Evolutionary conservation across 345 rosid species (phyloP), one percentile per base, ranked within the genome.

Genomic region (Erucastrum elatum): DNA sequence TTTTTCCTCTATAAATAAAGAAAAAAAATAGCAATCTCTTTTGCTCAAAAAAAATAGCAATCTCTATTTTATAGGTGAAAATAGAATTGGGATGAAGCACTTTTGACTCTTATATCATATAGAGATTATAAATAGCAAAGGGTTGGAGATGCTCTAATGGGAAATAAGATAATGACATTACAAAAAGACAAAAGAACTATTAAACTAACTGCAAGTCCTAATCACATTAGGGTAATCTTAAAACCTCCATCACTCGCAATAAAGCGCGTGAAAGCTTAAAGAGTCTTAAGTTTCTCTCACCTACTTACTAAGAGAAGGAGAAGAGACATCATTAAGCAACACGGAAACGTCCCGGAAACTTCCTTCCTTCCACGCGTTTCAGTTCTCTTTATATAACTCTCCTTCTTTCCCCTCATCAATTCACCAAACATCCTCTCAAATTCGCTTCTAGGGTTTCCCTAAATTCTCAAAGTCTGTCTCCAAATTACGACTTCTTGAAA

Each of bases 361-460:
- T 66, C 80, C 31, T 49, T 63, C 34, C 31, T 66, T 56, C 7
- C 30, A 79, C 82, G 75, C 82, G 82, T 68, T 74, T 74, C 53
- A 74, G 5, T 53, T 58, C 0, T 68, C 65, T 41, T 68, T 67
- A 74, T 79, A 66, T 78, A 63, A 60, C 0, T 25, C 5, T 12
- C 5, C 27, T 17, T 37, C 21, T 26, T 17, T 37, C 21, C 34
- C 70, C 4, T 1, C 33, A 21, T 49, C 6, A 39, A 17, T 29
- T 1, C 9, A 17, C 34, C 72, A 64, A 78, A 78, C 15, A n/a
- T 0, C 21, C 15, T 25, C 27, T 59, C 67, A 11, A 56, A 49
- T 33, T 16, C 62, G 64, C 34, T 16, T 72, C 77, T 35, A 29
- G 30, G n/a, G 62, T 66, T 72, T 37, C 29, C 9, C 9, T 64